A percentile compares a stretch with the other conserved stretches of the same genome.
phyloP scores from a whole-genome alignment of 805 yeast species.

The Crinitomyces ghanaensis region DNA sequence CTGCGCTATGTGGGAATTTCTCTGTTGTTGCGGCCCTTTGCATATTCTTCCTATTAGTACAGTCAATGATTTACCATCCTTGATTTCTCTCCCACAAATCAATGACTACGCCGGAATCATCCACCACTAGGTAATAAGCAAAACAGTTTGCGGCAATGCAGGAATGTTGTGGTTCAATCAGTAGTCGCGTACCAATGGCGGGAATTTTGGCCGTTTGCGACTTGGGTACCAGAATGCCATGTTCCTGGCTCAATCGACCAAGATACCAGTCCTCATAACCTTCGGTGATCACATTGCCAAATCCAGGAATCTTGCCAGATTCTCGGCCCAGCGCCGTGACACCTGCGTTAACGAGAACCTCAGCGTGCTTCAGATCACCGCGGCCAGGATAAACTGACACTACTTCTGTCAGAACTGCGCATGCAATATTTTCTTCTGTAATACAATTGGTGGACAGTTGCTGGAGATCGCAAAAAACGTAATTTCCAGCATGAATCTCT shows the following conservation, averaged over 20 bases:
- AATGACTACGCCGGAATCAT: conserved; percentile 36
- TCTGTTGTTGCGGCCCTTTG: no score
- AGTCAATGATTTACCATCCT: conserved; percentile 29
- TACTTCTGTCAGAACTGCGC: conserved; percentile 46
- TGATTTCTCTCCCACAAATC: conserved; percentile 60
- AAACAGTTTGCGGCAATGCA: conserved; percentile 59
- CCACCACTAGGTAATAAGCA: conserved; percentile 45
- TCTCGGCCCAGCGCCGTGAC: conserved; percentile 62
- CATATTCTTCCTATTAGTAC: no score
- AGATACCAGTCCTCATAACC: conserved; percentile 46
- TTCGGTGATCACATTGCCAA: conserved; percentile 37
- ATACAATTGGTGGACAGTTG: conserved; percentile 63
- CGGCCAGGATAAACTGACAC: conserved; percentile 48
- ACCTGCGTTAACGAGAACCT: conserved; percentile 59
- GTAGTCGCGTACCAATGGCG: conserved; percentile 38
- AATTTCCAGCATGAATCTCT: conserved; percentile 78
- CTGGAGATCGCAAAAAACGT: conserved; percentile 61
- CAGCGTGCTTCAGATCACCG: conserved; percentile 42
- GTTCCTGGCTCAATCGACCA: conserved; percentile 66
- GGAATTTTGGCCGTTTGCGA: conserved; percentile 13
- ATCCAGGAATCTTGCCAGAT: conserved; percentile 47
- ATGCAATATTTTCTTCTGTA: conserved; percentile 34
- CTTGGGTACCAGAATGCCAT: conserved; percentile 55
- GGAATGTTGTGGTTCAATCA: conserved; percentile 55
- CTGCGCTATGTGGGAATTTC: no score